Base-by-base conservation (phyloP, 208 protist species). In the Vickermania spadyakhi region DNA sequence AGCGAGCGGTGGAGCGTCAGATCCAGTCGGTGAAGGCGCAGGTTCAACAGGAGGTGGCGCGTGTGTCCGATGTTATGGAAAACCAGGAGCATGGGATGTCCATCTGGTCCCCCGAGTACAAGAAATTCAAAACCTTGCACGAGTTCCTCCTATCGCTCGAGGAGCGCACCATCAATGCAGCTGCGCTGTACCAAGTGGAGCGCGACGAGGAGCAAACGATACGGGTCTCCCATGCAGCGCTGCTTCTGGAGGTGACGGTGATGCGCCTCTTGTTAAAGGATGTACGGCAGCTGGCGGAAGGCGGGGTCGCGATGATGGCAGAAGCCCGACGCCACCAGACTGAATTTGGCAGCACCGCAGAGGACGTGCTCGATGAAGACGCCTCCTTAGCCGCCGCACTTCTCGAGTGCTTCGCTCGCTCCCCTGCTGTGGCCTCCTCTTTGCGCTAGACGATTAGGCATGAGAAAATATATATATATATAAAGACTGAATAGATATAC, bases 181-280 rank as follows among this genome's bases (percentile, higher is more conserved):
- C 72, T 31, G 73, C 64, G 13, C 76, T 91, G 11, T 81, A 77
- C 56, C 23, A 67, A n/a, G 73, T 84, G 42, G 64, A 84, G 68
- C 70, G 62, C 2, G 71, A 77, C 55, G 86, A 94, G 58, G 68
- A 86, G 41, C 73, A 78, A 52, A 90, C 86, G 3, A 66, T 91
- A n/a, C 73, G 82, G 61, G 68, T 68, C 7, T 74, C 83, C 14
- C 70, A 89, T 18, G 30, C 64, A 7, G 70, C 70, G 2, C 41
- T 94, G 2, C 64, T 66, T 28, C 58, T 81, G 59, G 84, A 94
- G 64, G 60, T 77, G 23, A 62, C 68, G 50, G 69, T 74, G 21
- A 59, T 94, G 78, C 62, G 66, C 21, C 36, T 74, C 41, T 49
- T 84, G 2, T 60, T 94, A 56, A 64, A 66, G 13, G 75, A 80